phyloP scores from a whole-genome alignment of 257 asterid genomes.

The Solanum appendiculatum region DNA sequence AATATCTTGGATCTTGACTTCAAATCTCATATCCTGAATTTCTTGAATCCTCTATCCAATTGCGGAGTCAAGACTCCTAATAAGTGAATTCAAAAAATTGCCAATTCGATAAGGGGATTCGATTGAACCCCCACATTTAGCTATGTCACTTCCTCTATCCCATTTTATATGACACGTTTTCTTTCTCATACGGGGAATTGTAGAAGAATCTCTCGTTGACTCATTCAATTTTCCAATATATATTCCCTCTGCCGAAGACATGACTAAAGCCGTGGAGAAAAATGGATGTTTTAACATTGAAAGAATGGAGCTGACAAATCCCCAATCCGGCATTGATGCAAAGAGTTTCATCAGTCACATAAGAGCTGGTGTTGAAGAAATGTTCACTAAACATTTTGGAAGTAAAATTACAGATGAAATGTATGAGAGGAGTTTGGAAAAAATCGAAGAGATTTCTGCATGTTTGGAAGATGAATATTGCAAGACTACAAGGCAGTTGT shows the following conservation, averaged over 20 bases:
- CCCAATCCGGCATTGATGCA: neutral
- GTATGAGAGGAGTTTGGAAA: neutral
- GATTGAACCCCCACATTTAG: neutral
- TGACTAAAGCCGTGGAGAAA: neutral
- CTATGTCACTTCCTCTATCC: neutral
- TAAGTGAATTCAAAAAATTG: neutral
- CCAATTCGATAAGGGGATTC: neutral
- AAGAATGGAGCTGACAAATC: neutral
- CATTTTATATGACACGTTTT: neutral
- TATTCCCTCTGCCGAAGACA: neutral
- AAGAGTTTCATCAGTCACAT: neutral
- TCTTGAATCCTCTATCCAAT: neutral
- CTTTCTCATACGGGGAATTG: neutral
- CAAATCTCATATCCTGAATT: neutral
- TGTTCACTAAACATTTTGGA: conserved; percentile 14
- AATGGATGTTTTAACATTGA: neutral
- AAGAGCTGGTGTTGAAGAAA: neutral
- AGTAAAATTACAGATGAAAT: neutral
- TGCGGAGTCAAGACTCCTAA: neutral
- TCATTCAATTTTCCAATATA: neutral
- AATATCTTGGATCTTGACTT: neutral
- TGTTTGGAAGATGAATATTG: neutral
- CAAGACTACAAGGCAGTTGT: neutral
- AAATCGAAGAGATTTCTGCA: neutral
- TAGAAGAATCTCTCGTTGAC: neutral